Evolutionary conservation across 495 filamentous ascomycete genomes (phyloP), one percentile per base, ranked within the genome.

Genomic region (Daldinia vernicosa): DNA sequence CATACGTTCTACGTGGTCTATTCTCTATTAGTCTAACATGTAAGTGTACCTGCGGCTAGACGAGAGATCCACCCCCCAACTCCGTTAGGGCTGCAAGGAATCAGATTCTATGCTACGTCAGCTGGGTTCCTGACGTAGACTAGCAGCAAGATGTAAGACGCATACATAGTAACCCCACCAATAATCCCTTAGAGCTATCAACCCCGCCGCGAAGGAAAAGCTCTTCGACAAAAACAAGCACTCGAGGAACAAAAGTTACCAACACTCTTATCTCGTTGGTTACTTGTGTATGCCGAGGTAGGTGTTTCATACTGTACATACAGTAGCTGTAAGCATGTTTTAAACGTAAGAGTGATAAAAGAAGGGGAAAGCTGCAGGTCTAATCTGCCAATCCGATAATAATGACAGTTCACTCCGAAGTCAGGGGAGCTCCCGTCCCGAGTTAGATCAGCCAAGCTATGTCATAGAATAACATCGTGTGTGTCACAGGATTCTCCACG

Each of bases 101-200:
- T 53, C 14, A 47, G 59, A 65, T 61, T 37, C 30, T 5, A 50
- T 60, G 28, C 64, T 57, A 65, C 43, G 39, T 58, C 66, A 60
- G 60, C 64, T 61, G 40, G 60, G 43, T 40, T 57, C 65, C 62
- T 68, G 70, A 72, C 65, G 70, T 73, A 73, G 50, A 17, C 53
- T 72, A 68, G 27, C 14, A 54, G 54, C 33, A 60, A 58, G n/a
- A n/a, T n/a, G n/a, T 57, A 55, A 19, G 28, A 63, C 32, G 28
- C 52, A 63, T 67, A n/a, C n/a, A n/a, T n/a, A n/a, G n/a, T n/a
- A 43, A 69, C 65, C 65, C 65, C 70, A 52, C 70, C 61, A 68
- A 63, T 50, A 43, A 35, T 15, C 50, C 26, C 39, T 63, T 72
- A 57, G 37, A 69, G 61, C 61, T 69, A 52, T 69, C 56, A 43